Evolutionary conservation across 23 red algal genomes (phyloP).

Genomic region (Gracilaria domingensis): DNA sequence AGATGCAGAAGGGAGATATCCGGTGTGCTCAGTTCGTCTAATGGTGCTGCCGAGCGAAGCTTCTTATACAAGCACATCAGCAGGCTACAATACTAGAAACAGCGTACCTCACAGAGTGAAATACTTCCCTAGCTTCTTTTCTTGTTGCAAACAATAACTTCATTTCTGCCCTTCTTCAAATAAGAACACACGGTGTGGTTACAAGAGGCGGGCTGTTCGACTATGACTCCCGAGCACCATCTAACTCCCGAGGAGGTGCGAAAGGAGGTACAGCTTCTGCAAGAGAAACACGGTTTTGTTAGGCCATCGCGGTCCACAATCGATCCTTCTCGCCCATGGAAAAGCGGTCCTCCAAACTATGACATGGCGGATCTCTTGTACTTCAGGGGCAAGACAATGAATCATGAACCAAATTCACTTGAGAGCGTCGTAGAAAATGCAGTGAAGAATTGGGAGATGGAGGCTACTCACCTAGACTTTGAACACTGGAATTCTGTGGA

Average conservation of each 20-base stretch:
- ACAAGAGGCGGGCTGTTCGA: no score
- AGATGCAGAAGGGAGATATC: no score
- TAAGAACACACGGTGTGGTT: neutral
- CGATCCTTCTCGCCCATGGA: slow-evolving; percentile 42
- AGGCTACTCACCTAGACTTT: slow-evolving; percentile 64
- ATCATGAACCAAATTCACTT: slow-evolving; percentile 41
- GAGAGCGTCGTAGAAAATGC: slow-evolving; percentile 69
- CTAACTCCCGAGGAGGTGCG: slow-evolving; percentile 10
- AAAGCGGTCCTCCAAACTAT: slow-evolving; percentile 39
- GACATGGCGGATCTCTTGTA: slow-evolving; percentile 59
- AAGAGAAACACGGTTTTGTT: slow-evolving; percentile 37
- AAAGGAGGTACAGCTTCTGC: slow-evolving; percentile 1
- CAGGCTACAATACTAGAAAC: no score
- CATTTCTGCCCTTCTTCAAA: neutral
- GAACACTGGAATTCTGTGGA: slow-evolving; percentile 45
- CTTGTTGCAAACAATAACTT: no score
- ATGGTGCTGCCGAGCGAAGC: no score
- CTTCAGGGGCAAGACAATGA: slow-evolving; percentile 53
- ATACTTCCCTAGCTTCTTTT: no score
- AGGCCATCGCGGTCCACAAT: slow-evolving; percentile 51
- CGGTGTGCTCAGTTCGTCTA: no score
- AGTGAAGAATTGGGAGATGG: slow-evolving; percentile 78
- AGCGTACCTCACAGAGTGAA: no score
- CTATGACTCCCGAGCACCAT: neutral
- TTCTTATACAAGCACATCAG: no score